Base-by-base conservation (phyloP, 257 asterid species). In the Solanum tarapatanum region DNA sequence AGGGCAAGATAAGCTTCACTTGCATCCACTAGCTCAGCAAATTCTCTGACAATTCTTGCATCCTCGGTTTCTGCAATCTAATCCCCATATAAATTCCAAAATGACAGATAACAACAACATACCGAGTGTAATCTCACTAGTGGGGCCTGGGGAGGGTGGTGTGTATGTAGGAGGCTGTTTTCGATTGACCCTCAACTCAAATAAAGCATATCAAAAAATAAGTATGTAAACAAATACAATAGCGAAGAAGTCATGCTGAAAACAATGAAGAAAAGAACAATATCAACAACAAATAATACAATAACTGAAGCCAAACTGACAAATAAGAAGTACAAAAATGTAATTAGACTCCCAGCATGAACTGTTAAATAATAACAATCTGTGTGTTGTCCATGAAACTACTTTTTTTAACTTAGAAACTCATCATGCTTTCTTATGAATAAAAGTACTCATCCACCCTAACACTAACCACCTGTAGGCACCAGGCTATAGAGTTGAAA, bases 61-160 rank as follows among this genome's bases (percentile, higher is more conserved):
- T 93, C 95, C 87, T 93, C 97, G 17, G 90, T 91, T 90, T 96
- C 99, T 97, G 95, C 98, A 94, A 90, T 88, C 91, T 76, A 90
- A 91, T 73, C 64, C 88, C 88, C 93, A 88, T 82, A 84, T 93
- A 85, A 92, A 86, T 87, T 87, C 88, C 91, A 91, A 83, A 84
- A 68, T 76, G 84, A 84, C 23, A 68, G 66, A 69, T 48, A 41
- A 74, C 72, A 62, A 62, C 4, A 64, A n/a, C 32, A 64, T 64
- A 62, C 8, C 32, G 3, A 64, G 72, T n/a, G 17, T 64, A 64
- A 64, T 64, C 72, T 24, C 72, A n/a, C 32, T 0, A n/a, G 16
- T n/a, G 72, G 72, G 17, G 14, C 0, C 8, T 11, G 3, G 30
- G 14, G 30, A 62, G 32, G 70, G 16, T 62, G 7, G 70, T n/a